A percentile compares a stretch with the other conserved stretches of the same genome.
Evolutionary conservation across 108 stramenopile genomes (phyloP).

Genomic region (Fistulifera solaris): DNA sequence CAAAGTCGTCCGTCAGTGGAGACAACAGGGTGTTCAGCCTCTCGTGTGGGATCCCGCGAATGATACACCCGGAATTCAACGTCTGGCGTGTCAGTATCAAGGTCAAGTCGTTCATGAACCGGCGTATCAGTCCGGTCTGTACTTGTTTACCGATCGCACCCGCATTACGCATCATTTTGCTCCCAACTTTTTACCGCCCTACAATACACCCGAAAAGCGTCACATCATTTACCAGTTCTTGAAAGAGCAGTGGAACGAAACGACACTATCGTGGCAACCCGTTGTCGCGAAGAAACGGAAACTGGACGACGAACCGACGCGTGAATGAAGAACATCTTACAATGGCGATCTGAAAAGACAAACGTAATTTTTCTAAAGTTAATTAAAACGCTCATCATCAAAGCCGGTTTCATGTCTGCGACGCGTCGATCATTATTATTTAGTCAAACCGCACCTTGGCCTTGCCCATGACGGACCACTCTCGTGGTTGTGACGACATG

Average conservation of each 20-base stretch:
- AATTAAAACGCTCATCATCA: too few species aligned
- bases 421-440: too few species aligned
- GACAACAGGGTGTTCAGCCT: slow-evolving; percentile 44
- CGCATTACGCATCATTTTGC: slow-evolving; percentile 70
- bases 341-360: too few species aligned
- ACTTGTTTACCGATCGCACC: slow-evolving; percentile 69
- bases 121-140: slow-evolving; percentile 44
- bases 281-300: not conserved
- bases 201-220: slow-evolving; percentile 68
- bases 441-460: slow-evolving; percentile 23
- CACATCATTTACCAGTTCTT: slow-evolving; percentile 66
- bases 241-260: slow-evolving; percentile 77
- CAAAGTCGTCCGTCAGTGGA: slow-evolving; percentile 49
- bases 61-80: not conserved
- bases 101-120: not conserved
- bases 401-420: too few species aligned
- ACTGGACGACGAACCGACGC: too few species aligned
- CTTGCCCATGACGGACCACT: slow-evolving; percentile 15
- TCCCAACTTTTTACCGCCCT: slow-evolving; percentile 85
- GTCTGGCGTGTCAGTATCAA: not conserved
- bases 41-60: slow-evolving; percentile 27
- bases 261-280: slow-evolving; percentile 56
- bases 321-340: not conserved
- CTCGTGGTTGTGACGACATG: not conserved
- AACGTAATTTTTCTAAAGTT: too few species aligned